Evolutionary conservation across 2,329 filamentous ascomycete genomes (phyloP).

Genomic region (Fusarium heterosporum): DNA sequence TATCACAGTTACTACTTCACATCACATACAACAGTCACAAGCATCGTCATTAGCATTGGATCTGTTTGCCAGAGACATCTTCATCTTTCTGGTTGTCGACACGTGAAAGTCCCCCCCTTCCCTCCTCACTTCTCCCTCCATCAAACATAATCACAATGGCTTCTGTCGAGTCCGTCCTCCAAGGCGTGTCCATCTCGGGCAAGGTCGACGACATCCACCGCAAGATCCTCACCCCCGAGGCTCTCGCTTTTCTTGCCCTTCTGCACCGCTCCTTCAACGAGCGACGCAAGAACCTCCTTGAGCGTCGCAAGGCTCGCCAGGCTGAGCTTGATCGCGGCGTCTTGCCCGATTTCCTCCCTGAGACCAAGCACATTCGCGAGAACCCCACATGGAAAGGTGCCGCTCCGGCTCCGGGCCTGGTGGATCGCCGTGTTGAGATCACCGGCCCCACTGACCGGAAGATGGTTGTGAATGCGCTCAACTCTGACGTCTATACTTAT

Average conservation of each 20-base stretch:
- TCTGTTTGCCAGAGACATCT: slow-evolving; percentile 24
- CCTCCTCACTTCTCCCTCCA: slow-evolving; percentile 8
- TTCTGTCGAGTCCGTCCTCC: slow-evolving; percentile 79
- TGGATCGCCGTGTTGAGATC: slow-evolving; percentile 95
- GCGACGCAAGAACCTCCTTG: slow-evolving; percentile 87
- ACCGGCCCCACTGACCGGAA: slow-evolving; percentile 97
- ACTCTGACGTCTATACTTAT: slow-evolving; percentile 97
- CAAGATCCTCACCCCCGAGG: slow-evolving; percentile 93
- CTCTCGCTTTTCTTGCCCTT: slow-evolving; percentile 90
- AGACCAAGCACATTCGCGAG: slow-evolving; percentile 95
- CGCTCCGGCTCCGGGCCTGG: slow-evolving; percentile 87
- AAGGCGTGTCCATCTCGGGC: slow-evolving; percentile 89
- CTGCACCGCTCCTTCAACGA: slow-evolving; percentile 95
- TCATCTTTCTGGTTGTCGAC: slow-evolving; percentile 44
- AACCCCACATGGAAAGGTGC: slow-evolving; percentile 94
- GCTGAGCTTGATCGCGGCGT: slow-evolving; percentile 91
- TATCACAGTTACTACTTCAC: neutral
- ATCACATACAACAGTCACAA: slow-evolving; percentile 7
- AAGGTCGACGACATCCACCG: slow-evolving; percentile 79
- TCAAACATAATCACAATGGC: slow-evolving; percentile 63
- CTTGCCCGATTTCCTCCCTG: slow-evolving; percentile 92
- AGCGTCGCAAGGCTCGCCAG: slow-evolving; percentile 87
- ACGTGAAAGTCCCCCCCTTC: slow-evolving; percentile 49
- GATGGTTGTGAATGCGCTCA: slow-evolving; percentile 98
- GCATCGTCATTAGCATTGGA: slow-evolving; percentile 18